Evolutionary conservation across 805 yeast genomes (phyloP), one percentile per base, ranked within the genome.

Genomic region (Saturnispora serradocipensis): DNA sequence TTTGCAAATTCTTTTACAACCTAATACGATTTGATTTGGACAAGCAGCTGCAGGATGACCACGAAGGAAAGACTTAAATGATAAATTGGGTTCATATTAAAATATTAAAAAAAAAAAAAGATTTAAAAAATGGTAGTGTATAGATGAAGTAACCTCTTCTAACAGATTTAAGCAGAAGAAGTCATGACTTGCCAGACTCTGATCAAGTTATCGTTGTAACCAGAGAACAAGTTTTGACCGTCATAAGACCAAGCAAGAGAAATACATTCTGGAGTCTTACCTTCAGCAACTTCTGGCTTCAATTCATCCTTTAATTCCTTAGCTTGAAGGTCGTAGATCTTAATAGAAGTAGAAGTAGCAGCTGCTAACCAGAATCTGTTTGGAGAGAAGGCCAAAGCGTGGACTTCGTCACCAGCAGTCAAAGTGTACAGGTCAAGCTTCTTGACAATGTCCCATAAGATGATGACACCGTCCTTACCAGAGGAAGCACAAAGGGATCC

Each of bases 161-260:
- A 49, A 50, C 42, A 38, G 50, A 62, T 55, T 65, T 68, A 70
- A 59, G 55, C 54, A 25, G 69, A 67, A 61, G 84, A 76, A 78
- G 95, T 88, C 98, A 93, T 93, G 69, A 93, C 97, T 85, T 93
- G 98, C 99, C 99, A 93, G 77, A 93, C 99, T 81, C 99, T 91
- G 83, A 93, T 91, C 73, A 86, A 82, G 82, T 88, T 88, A 79
- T 93, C 99, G 71, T 97, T 90, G 97, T 93, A 93, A 83, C 99
- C 99, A 68, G 98, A 96, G 74, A 88, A 93, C 77, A 93, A 83
- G 86, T 86, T 88, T 83, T 91, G 98, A 75, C 99, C 99, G 69
- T 93, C 99, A 76, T 96, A 91, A 68, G 98, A 90, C 99, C 99
- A 93, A 74, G 97, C 88, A 73, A 93, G 83, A 63, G 98, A 91